A percentile compares a stretch with the other conserved stretches of the same genome.
These are phyloP conservation scores for Hymenoscyphus scutula DNA, from an alignment of 2,329 filamentous ascomycete genomes.

Conservation along the genomic window DNA sequence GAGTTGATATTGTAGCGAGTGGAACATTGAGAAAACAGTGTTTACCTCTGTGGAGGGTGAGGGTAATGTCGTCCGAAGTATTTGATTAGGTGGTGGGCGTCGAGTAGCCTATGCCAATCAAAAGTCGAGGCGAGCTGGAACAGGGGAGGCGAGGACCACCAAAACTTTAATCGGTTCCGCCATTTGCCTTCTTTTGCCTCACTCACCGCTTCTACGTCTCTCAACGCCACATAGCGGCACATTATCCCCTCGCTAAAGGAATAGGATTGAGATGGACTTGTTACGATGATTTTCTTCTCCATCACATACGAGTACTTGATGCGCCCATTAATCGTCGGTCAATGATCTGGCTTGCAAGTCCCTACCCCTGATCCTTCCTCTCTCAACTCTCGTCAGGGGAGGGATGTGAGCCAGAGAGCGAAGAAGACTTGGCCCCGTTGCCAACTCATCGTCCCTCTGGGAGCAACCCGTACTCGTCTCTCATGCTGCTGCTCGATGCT, in stretches of 20 bases:
- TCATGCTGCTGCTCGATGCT: not conserved
- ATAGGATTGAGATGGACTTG: not conserved
- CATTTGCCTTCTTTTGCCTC: conserved; percentile 12
- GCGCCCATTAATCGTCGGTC: not conserved
- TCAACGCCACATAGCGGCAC: not conserved
- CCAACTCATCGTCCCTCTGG: not conserved
- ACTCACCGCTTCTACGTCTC: conserved; percentile 7
- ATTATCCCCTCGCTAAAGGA: not conserved
- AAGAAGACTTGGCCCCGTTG: not conserved
- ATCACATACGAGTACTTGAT: not conserved
- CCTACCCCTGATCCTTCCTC: not conserved
- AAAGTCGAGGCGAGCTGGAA: conserved; percentile 3
- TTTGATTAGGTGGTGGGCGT: not conserved
- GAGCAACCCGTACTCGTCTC: not conserved
- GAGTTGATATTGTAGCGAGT: not conserved
- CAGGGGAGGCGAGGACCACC: conserved; percentile 5
- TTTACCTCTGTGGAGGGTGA: not conserved
- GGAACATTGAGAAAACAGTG: not conserved
- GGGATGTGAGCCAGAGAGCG: not conserved
- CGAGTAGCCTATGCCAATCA: conserved; percentile 8
- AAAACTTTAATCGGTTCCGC: not conserved
- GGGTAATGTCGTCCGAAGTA: conserved; percentile 2
- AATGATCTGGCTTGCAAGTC: not conserved
- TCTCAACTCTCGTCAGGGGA: not conserved
- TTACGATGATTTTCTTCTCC: not conserved